phyloP scores from a whole-genome alignment of 768 basidiomycete genomes.

The Hygrophorus russula region DNA sequence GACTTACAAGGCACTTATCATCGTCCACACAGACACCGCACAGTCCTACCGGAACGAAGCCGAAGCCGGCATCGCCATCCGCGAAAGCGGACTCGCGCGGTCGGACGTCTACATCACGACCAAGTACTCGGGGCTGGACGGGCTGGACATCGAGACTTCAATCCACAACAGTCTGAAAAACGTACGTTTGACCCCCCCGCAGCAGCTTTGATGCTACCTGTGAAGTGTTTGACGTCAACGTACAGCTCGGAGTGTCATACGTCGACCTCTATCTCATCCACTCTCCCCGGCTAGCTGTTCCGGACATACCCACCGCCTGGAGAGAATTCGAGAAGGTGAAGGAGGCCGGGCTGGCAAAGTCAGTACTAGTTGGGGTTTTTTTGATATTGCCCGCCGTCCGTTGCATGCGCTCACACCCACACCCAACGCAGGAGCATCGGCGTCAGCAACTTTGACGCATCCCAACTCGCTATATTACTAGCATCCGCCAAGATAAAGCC shows the following conservation, averaged over 20 bases:
- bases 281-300: conserved; percentile 36
- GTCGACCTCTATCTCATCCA: conserved; percentile 70
- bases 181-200: conserved; percentile 30
- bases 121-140: conserved; percentile 44
- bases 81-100: conserved; percentile 46
- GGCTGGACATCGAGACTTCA: conserved; percentile 41
- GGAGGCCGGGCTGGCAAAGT: conserved; percentile 48
- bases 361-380: conserved; percentile 6
- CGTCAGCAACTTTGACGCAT: conserved; percentile 55
- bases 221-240: neutral
- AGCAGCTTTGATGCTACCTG: neutral
- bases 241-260: conserved; percentile 51
- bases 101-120: conserved; percentile 54
- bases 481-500: conserved; percentile 52
- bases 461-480: conserved; percentile 43
- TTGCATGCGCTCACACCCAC: neutral
- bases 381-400: neutral
- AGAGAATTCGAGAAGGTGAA: conserved; percentile 49
- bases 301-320: conserved; percentile 56
- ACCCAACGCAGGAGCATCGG: conserved; percentile 46
- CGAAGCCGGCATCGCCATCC: conserved; percentile 42
- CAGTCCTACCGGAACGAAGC: conserved; percentile 50
- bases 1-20: neutral
- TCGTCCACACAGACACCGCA: conserved; percentile 39
- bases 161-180: conserved; percentile 46